phyloP scores from a whole-genome alignment of 306 rosid species.

The Castanea mollissima region DNA sequence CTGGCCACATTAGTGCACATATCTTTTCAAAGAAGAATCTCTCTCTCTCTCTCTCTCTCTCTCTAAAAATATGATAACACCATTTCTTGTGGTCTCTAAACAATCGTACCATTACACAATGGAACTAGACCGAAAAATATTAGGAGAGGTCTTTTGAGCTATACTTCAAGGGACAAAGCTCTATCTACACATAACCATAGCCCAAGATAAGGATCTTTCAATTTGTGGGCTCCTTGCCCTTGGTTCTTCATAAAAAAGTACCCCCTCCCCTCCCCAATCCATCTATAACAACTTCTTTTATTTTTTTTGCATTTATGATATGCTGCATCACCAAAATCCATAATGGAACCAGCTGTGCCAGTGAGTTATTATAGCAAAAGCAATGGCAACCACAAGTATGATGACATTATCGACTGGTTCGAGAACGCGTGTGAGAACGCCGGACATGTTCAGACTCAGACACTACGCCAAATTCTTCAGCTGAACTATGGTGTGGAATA shows the following conservation, averaged over 20 bases:
- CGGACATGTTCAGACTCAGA: conserved; percentile 53
- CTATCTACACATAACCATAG: neutral
- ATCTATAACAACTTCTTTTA: neutral
- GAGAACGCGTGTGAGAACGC: conserved; percentile 58
- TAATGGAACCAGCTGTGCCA: conserved; percentile 43
- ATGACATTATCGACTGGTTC: conserved; percentile 69
- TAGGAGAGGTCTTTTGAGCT: conserved; percentile 15
- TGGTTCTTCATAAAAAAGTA: conserved; percentile 6
- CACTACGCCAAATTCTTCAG: conserved; percentile 65
- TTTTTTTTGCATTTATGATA: neutral
- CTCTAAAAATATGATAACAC: conserved; percentile 20
- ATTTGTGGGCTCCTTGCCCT: conserved; percentile 11
- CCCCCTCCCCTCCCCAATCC: neutral
- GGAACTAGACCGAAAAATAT: conserved; percentile 16
- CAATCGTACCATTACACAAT: conserved; percentile 22
- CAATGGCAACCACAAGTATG: conserved; percentile 15
- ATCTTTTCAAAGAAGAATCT: conserved; percentile 16
- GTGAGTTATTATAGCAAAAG: conserved; percentile 14
- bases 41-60: conserved; percentile 1
- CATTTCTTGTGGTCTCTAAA: conserved; percentile 48
- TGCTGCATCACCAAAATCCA: conserved; percentile 5
- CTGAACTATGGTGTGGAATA: conserved; percentile 67
- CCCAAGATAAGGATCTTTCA: conserved; percentile 17
- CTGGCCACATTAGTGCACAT: conserved; percentile 14
- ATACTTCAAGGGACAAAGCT: conserved; percentile 18